These are phyloP conservation scores for Kurtzmaniella quercitrusa DNA, from an alignment of 1,139 yeast species.

Conservation along the genomic window DNA sequence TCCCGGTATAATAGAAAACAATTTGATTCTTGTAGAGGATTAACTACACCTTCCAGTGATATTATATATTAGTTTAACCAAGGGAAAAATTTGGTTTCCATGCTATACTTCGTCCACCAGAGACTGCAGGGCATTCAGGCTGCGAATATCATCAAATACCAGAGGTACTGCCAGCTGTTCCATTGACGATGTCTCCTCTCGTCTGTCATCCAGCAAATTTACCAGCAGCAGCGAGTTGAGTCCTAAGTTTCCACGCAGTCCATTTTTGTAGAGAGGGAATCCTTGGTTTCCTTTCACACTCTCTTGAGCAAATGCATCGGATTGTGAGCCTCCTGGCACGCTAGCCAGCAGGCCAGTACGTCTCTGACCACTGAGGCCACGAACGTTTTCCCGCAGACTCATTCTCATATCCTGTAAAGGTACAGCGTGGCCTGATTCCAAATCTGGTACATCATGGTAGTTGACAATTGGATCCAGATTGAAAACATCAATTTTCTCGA, in stretches of 20 bases:
- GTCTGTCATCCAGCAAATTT: conserved; percentile 14
- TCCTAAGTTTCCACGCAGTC: neutral
- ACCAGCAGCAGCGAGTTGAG: neutral
- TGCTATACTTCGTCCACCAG: conserved; percentile 30
- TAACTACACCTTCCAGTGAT: too few relatives aligned
- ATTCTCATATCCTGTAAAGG: neutral
- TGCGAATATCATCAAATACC: conserved; percentile 27
- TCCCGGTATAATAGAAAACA: too few relatives aligned
- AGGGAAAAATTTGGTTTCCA: too few relatives aligned
- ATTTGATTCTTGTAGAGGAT: too few relatives aligned
- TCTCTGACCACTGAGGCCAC: neutral
- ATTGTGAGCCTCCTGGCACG: neutral
- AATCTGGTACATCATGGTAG: conserved; percentile 11
- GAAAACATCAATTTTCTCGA: conserved; percentile 23
- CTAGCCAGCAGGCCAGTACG: neutral
- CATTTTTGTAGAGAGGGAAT: neutral
- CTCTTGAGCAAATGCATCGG: neutral
- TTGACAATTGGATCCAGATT: conserved; percentile 29
- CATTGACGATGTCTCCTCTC: conserved; percentile 16
- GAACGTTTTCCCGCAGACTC: neutral
- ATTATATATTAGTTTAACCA: too few relatives aligned
- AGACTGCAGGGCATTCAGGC: conserved; percentile 26
- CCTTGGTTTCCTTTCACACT: neutral
- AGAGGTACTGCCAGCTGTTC: conserved; percentile 40
- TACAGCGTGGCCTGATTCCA: conserved; percentile 8